phyloP scores from a whole-genome alignment of 768 basidiomycete genomes.

The Leccinum uliginosum region DNA sequence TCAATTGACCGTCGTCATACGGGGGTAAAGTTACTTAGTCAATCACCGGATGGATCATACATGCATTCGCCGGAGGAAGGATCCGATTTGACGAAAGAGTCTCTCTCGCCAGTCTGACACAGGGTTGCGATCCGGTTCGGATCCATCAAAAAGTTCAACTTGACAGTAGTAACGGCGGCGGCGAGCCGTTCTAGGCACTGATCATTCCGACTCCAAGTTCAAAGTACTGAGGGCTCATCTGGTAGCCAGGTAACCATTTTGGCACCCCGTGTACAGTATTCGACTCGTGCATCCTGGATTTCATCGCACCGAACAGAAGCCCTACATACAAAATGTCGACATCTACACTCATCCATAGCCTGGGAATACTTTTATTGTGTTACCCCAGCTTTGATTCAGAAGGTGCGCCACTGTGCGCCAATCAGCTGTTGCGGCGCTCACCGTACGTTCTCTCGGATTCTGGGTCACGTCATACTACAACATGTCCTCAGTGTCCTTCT shows the following conservation, averaged over 20 bases:
- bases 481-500: neutral
- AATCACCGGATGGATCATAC: neutral
- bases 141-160: neutral
- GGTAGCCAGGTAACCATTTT: too few species aligned
- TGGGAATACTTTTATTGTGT: neutral
- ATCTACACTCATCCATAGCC: neutral
- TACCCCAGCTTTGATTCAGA: neutral
- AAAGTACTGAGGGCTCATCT: too few species aligned
- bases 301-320: neutral
- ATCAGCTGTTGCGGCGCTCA: neutral
- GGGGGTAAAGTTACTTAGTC: neutral
- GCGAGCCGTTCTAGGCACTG: neutral
- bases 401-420: neutral
- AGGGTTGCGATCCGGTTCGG: neutral
- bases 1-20: neutral
- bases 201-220: too few species aligned
- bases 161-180: neutral
- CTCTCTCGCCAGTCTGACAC: neutral
- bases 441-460: too few species aligned
- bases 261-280: neutral
- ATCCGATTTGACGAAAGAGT: neutral
- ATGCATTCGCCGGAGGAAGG: neutral
- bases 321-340: neutral
- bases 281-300: too few species aligned
- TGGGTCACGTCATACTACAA: too few species aligned